Base-by-base conservation (phyloP, 768 basidiomycete species). In the Pleurotus ostreatus region DNA sequence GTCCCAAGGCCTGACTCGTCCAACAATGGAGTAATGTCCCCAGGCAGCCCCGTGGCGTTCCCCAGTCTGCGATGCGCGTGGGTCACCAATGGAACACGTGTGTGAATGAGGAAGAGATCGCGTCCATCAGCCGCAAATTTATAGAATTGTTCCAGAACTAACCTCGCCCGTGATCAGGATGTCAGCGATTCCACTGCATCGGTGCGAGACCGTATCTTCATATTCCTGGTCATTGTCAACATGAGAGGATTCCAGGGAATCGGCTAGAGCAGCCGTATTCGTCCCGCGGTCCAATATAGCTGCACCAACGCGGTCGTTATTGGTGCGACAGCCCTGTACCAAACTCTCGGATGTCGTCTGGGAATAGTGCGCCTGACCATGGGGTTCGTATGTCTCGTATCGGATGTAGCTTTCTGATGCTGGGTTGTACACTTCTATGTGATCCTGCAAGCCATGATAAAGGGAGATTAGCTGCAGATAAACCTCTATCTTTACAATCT, bases 111-210 rank as follows among this genome's bases (percentile, higher is more conserved):
- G 47, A 41, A 37, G 13, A 22, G 51, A 23, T 12, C 46, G 13
- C 37, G 26, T 44, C 52, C 23, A 16, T 38, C 22, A 48, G 41
- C 49, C 37, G 45, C 43, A n/a, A 25, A 34, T 30, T 12, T 43
- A 45, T 25, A 30, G 43, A 48, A 55, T 46, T 20, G 34, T 22
- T 18, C 37, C 55, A 44, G 46, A 22, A 62, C 74, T 20, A 57
- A 79, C 79, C 64, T 79, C 71, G 37, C 81, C 82, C 12, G 78
- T 78, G 53, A 82, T 69, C 57, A 84, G 65, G 30, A 82, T 78
- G 60, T 82, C 81, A 53, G 69, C 66, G n/a, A 82, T 68, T 34
- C 77, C 77, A 56, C 75, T 78, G 3, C 62, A 61, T 5, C 62
- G 56, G 49, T 77, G 68, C 64, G 61, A 62, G 15, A 72, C 70